Evolutionary conservation across 1,139 yeast species (phyloP), one percentile per base, ranked within the genome.

Genomic region (Scheffersomyces stambukii): DNA sequence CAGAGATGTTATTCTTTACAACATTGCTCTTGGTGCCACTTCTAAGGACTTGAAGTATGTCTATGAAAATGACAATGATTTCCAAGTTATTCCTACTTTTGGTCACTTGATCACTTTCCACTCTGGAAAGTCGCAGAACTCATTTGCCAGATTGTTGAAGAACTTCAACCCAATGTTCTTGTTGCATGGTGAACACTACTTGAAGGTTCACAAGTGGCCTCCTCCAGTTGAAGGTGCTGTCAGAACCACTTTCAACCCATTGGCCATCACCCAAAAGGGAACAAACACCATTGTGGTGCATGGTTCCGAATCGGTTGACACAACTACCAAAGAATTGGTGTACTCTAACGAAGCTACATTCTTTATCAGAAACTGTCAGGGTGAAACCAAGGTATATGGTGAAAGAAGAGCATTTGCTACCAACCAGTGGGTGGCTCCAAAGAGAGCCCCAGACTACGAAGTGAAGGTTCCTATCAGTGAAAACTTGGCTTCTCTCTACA

Each of bases 181-280:
- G 52, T 70, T 91, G 48, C 97, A 91, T 55, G 98, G 98, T 40
- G 98, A 91, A 62, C 97, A 91, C 57, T 91, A 83, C 58, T 68
- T 89, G 46, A 89, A 79, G 60, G 61, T 91, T 41, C 73, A 73
- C 45, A 77, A 81, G 56, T 79, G 74, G 70, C 94, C 95, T 41
- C 68, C 91, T 35, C 95, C 96, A 42, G 75, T 83, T 4, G 77
- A 73, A 35, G 91, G 78, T 8, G 56, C 62, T 2, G 55, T 88
- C 30, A 70, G 60, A 39, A 83, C 95, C 11, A 66, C 70, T 24
- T 71, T 75, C 38, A 63, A 57, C 38, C 89, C 95, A 27, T 64
- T 89, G 34, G 84, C 83, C 21, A 76, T 85, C 13, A 59, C 82
- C 18, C 93, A 86, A 64, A 91, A 91, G 71, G 91, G 91, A 37